A percentile compares a stretch with the other conserved stretches of the same genome.
Evolutionary conservation across 208 protist genomes (phyloP).

Genomic region (Crithidia brevicula): DNA sequence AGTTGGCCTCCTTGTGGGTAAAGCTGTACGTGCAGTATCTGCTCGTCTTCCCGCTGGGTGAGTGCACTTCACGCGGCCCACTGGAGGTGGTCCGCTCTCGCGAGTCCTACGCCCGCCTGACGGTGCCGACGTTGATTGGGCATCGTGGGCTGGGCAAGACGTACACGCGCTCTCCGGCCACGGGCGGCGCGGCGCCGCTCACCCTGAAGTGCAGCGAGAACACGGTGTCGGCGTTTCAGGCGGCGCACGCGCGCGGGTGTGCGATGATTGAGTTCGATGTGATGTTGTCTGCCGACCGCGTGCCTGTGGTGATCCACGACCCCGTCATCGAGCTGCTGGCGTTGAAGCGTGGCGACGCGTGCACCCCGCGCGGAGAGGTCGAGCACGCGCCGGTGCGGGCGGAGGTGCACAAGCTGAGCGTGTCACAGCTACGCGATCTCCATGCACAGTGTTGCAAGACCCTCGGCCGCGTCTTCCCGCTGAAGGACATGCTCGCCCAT

Average conservation of each 20-base stretch:
- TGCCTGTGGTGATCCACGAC: slow-evolving; percentile 84
- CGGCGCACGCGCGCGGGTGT: slow-evolving; percentile 70
- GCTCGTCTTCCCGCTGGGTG: slow-evolving; percentile 41
- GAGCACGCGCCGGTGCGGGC: slow-evolving; percentile 52
- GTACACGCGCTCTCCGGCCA: slow-evolving; percentile 49
- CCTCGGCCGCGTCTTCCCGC: slow-evolving; percentile 36
- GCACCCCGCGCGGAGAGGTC: slow-evolving; percentile 3
- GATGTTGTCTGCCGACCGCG: slow-evolving; percentile 78
- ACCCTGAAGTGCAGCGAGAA: slow-evolving; percentile 76
- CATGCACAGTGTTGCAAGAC: slow-evolving; percentile 67
- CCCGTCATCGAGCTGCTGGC: slow-evolving; percentile 74
- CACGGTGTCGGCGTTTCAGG: slow-evolving; percentile 72
- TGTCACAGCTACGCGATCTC: slow-evolving; percentile 59
- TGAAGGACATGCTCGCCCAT: slow-evolving; percentile 63
- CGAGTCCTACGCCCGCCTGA: slow-evolving; percentile 51
- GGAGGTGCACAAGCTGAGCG: slow-evolving; percentile 66
- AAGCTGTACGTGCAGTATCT: slow-evolving; percentile 78
- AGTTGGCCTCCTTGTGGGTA: slow-evolving; percentile 41
- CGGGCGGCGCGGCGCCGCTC: slow-evolving; percentile 18
- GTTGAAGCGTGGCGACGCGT: slow-evolving; percentile 27
- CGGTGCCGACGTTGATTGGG: slow-evolving; percentile 68
- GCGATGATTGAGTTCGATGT: slow-evolving; percentile 88
- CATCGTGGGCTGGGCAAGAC: slow-evolving; percentile 85
- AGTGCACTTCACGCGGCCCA: slow-evolving; percentile 36
- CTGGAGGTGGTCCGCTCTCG: slow-evolving; percentile 69